A percentile compares a stretch with the other conserved stretches of the same genome.
These are phyloP conservation scores for Hypoxylon lienhwacheense DNA, from an alignment of 495 filamentous ascomycete genomes.

Conservation along the genomic window DNA sequence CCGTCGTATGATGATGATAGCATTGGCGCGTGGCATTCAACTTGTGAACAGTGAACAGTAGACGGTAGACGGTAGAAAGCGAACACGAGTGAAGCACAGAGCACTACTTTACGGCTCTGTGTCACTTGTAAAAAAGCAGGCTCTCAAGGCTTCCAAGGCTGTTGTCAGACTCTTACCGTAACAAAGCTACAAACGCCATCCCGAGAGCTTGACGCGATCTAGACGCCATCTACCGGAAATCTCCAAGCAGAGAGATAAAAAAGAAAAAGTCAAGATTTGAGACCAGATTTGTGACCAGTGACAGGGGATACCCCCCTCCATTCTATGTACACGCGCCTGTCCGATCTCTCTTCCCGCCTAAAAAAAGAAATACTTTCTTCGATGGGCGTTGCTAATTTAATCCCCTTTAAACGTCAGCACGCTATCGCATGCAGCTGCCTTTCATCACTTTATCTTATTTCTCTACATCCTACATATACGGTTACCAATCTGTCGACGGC, in stretches of 20 bases:
- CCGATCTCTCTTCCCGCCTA: background rate
- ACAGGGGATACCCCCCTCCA: constrained; percentile 26
- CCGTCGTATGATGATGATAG: constrained; percentile 8
- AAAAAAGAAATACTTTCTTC: background rate
- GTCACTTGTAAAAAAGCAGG: constrained; percentile 12
- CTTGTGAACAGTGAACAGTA: constrained; percentile 23
- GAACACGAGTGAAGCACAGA: constrained; percentile 6
- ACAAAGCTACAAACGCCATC: constrained; percentile 4
- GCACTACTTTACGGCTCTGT: constrained; percentile 7
- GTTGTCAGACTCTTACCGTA: constrained; percentile 3
- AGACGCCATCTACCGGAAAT: constrained; percentile 20
- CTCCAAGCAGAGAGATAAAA: constrained; percentile 12
- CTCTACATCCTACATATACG: background rate
- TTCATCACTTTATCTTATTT: constrained; percentile 10
- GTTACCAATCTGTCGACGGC: too few species aligned
- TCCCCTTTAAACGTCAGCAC: constrained; percentile 2
- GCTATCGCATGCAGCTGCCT: constrained; percentile 10
- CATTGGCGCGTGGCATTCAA: constrained; percentile 20
- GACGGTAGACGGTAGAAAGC: constrained; percentile 10
- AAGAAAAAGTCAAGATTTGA: constrained; percentile 24
- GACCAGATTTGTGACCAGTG: constrained; percentile 26
- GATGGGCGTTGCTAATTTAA: constrained; percentile 11
- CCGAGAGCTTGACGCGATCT: constrained; percentile 13
- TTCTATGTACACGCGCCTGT: background rate
- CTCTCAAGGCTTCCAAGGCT: background rate